Percentiles rank a stretch among this genome's conserved stretches.
phyloP scores from a whole-genome alignment of 306 rosid genomes.

The Mucuna pruriens region DNA sequence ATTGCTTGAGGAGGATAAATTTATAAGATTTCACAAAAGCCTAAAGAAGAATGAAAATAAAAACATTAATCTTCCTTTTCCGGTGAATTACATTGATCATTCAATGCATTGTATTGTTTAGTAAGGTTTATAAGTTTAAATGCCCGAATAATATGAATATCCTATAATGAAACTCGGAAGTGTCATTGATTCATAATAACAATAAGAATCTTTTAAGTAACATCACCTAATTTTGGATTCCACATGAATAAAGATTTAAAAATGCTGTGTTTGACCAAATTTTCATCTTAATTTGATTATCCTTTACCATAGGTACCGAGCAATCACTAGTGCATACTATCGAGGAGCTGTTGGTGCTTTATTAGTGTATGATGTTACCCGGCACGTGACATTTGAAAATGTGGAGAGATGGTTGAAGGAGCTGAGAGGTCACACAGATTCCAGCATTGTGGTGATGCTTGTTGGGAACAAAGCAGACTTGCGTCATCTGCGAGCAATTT shows the following conservation, averaged over 20 bases:
- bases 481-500: slow-evolving; percentile 74
- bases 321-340: slow-evolving; percentile 84
- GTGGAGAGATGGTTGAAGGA: slow-evolving; percentile 92
- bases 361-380: slow-evolving; percentile 82
- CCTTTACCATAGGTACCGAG: slow-evolving; percentile 65
- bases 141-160: not conserved
- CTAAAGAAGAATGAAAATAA: not conserved
- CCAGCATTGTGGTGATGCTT: slow-evolving; percentile 78
- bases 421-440: slow-evolving; percentile 86
- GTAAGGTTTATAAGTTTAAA: not conserved
- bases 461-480: slow-evolving; percentile 84
- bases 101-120: not conserved
- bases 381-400: slow-evolving; percentile 78
- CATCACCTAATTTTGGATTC: not conserved
- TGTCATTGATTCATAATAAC: slow-evolving; percentile 14
- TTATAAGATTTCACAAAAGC: not conserved
- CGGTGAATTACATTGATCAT: slow-evolving; percentile 3
- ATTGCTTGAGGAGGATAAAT: not conserved
- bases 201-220: not conserved
- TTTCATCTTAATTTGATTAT: slow-evolving; percentile 20
- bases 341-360: slow-evolving; percentile 89
- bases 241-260: not conserved
- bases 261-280: not conserved
- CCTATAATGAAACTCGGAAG: not conserved
- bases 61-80: slow-evolving; percentile 1